Percentiles rank a stretch among this genome's conserved stretches.
Conservation (phyloP, 2,329 filamentous ascomycete species). For the Kalmusia sp. region DNA sequence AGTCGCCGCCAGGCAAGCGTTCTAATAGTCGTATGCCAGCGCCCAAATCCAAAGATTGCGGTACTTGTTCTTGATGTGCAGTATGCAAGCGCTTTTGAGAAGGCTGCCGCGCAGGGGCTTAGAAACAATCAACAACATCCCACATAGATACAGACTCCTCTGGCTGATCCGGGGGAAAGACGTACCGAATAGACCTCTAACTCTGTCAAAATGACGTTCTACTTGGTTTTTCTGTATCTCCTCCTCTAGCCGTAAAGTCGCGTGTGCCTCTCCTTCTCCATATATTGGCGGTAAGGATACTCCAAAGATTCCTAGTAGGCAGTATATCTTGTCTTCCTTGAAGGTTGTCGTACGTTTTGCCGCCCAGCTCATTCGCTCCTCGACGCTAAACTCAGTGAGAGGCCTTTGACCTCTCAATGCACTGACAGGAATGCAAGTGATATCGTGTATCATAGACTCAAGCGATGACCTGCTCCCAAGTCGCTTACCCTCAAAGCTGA, state of each 20-base stretch:
- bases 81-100: too few relatives aligned
- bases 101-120: too few relatives aligned
- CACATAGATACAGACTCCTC: too few relatives aligned
- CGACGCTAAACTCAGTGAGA: not conserved
- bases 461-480: constrained; percentile 20
- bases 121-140: too few relatives aligned
- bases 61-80: too few relatives aligned
- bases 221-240: not conserved
- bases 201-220: too few relatives aligned
- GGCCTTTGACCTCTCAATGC: not conserved
- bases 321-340: constrained; percentile 3
- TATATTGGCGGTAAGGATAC: not conserved
- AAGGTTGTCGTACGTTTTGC: not conserved
- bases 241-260: too few relatives aligned
- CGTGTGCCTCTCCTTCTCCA: not conserved
- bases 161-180: too few relatives aligned
- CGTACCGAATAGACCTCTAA: too few relatives aligned
- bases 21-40: too few relatives aligned
- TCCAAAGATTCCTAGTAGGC: constrained; percentile 3
- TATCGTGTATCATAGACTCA: constrained; percentile 15
- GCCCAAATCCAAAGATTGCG: too few relatives aligned
- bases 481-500: constrained; percentile 12
- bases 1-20: too few relatives aligned
- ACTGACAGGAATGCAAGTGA: constrained; percentile 18
- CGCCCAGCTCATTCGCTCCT: constrained; percentile 12